Conservation (phyloP, 352 stramenopile species). For the Globisporangium acanthophoron region DNA sequence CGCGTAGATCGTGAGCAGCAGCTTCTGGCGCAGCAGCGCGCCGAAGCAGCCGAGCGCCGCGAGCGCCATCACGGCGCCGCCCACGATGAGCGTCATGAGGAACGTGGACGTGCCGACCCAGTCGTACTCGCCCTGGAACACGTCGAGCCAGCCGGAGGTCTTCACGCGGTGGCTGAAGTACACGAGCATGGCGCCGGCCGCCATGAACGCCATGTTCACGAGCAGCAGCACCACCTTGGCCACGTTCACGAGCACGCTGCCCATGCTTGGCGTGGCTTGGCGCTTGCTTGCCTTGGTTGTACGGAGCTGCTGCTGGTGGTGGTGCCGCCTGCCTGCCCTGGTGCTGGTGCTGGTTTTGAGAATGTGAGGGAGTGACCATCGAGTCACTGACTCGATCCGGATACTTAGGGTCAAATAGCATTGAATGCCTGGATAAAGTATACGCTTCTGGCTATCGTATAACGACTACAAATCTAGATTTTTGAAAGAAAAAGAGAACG, state of each 20-base stretch:
- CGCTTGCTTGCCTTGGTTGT: neutral
- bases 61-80: conserved; percentile 60
- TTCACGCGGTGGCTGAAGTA: conserved; percentile 76
- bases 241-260: conserved; percentile 53
- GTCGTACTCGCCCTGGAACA: conserved; percentile 60
- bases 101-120: conserved; percentile 63
- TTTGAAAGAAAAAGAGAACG: no score
- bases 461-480: no score
- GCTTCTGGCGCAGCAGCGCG: conserved; percentile 57
- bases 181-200: conserved; percentile 66
- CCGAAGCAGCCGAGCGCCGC: conserved; percentile 65
- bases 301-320: neutral
- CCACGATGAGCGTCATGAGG: conserved; percentile 61
- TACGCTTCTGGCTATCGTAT: no score
- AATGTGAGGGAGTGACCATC: no score
- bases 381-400: no score
- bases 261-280: conserved; percentile 10
- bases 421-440: no score
- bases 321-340: neutral
- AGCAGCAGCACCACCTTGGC: conserved; percentile 77
- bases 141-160: conserved; percentile 62
- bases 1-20: conserved; percentile 68
- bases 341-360: no score
- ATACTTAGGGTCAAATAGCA: no score
- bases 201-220: conserved; percentile 83